Evolutionary conservation across 2,329 filamentous ascomycete species (phyloP), one percentile per base, ranked within the genome.

Genomic region (Lachnellula willkommii): DNA sequence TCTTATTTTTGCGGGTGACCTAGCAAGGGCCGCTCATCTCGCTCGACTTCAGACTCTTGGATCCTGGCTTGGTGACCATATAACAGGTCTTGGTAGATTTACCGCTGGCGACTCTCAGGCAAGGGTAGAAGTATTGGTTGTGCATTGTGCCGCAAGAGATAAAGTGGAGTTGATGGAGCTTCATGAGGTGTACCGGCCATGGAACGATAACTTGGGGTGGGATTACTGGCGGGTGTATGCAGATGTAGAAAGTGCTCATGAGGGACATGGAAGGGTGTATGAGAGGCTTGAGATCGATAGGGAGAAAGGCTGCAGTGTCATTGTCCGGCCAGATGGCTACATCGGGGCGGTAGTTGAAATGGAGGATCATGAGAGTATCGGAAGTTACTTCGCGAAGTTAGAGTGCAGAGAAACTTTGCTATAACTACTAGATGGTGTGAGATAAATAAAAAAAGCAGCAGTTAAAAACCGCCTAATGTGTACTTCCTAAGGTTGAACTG

Each of bases 261-360:
- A 82, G 64, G 78, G 77, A 0, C 70, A 77, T 52, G 78, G 78
- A 0, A 63, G 74, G 8, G 74, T 76, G 0, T 82, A 88, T 63
- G 72, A 77, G 54, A 76, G 75, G 3, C 85, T 84, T 55, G 85
- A 83, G 0, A 73, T 90, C 1, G 84, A 83, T 42, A 77, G 74
- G 43, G 72, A 87, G 4, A 74, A 73, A 0, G 74, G 75, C 0
- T 74, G 77, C 7, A 77, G 89, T 42, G 75, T 84, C 42, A 83
- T 86, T 61, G 83, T 90, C 3, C 76, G 87, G 5, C 87, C 87
- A 0, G 87, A 90, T 70, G 86, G 86, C 11, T 89, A 89, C 67
- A 80, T 89, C 5, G 87, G 87, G 1, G 81, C 77, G 8, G 70
- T 88, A 20, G 73, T 77, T 2, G 58, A 68, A 1, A 77, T 74